Base-by-base conservation (phyloP, 495 filamentous ascomycete genomes). In the Talaromyces trachyspermus region DNA sequence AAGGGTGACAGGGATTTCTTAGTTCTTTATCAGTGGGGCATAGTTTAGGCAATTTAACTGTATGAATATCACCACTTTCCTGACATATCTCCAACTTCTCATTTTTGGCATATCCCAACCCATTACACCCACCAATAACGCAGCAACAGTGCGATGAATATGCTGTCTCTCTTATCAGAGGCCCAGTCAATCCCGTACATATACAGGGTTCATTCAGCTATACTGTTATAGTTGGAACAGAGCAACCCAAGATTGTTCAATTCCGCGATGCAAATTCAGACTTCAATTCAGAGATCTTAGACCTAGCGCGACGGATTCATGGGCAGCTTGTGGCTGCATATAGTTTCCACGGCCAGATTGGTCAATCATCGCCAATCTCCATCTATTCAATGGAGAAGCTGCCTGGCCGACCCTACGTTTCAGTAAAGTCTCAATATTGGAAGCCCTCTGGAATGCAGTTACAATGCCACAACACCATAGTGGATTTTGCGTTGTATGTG, bases 181-280 rank as follows among this genome's bases (percentile, higher is more conserved):
- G 41, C 20, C 17, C 44, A 4, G 43, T 52, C 26, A 36, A 44
- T 35, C 33, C 49, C 19, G 46, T 22, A n/a, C 32, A 18, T 29
- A 17, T 40, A 11, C 54, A 63, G 40, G 60, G 55, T 40, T 48
- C 35, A 33, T 52, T 36, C 33, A 63, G 60, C 46, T 61, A 59
- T 48, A 61, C 52, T 14, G 51, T 63, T 27, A n/a, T n/a, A n/a
- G n/a, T n/a, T n/a, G n/a, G n/a, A n/a, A 43, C 37, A 55, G 55
- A 50, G 15, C 53, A n/a, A 17, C 12, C 49, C n/a, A 49, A 48
- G 33, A n/a, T 55, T 44, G 33, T 59, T 36, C 46, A 63, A 37
- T 63, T 63, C 24, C 43, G 54, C 25, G 33, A 1, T 9, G 2
- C 33, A n/a, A 20, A 40, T 14, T 36, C 27, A 5, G 12, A 17